These are phyloP conservation scores for Colletotrichum tanaceti DNA, from an alignment of 2,329 filamentous ascomycete genomes.

Conservation along the genomic window DNA sequence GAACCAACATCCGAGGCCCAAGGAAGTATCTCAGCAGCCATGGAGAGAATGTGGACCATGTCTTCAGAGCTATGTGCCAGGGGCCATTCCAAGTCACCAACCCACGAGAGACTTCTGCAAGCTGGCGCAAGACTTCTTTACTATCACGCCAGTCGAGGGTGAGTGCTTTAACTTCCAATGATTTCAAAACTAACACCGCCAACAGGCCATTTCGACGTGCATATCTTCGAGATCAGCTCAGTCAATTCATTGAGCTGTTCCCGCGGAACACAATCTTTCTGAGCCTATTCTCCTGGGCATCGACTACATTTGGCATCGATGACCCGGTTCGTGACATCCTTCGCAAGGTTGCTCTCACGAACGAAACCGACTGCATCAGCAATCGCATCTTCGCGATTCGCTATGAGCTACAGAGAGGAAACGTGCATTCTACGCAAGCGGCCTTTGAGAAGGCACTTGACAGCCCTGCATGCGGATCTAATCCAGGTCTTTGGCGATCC, in stretches of 20 bases:
- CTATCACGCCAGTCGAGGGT: slow-evolving; percentile 71
- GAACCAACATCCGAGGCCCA: slow-evolving; percentile 61
- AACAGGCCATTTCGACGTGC: slow-evolving; percentile 73
- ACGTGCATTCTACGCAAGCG: slow-evolving; percentile 60
- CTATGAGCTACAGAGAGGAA: slow-evolving; percentile 62
- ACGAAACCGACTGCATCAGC: slow-evolving; percentile 55
- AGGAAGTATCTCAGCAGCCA: slow-evolving; percentile 66
- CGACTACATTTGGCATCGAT: slow-evolving; percentile 77
- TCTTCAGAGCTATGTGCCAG: slow-evolving; percentile 58
- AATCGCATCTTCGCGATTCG: slow-evolving; percentile 62
- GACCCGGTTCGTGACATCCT: slow-evolving; percentile 80
- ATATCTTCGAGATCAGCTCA: slow-evolving; percentile 71
- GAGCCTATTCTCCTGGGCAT: slow-evolving; percentile 77
- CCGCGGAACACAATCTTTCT: slow-evolving; percentile 83
- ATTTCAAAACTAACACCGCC: slow-evolving; percentile 39
- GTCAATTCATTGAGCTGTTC: slow-evolving; percentile 70
- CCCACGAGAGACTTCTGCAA: slow-evolving; percentile 76
- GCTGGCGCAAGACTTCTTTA: slow-evolving; percentile 73
- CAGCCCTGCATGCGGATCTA: slow-evolving; percentile 54
- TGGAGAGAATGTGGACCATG: slow-evolving; percentile 54
- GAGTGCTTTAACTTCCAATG: slow-evolving; percentile 43
- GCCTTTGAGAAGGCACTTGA: slow-evolving; percentile 65
- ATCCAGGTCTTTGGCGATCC: slow-evolving; percentile 59
- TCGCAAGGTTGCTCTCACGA: slow-evolving; percentile 60
- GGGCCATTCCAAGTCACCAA: slow-evolving; percentile 47